Base-by-base conservation (phyloP, 1,139 yeast species). In the Yamadazyma atmosphaerica region DNA sequence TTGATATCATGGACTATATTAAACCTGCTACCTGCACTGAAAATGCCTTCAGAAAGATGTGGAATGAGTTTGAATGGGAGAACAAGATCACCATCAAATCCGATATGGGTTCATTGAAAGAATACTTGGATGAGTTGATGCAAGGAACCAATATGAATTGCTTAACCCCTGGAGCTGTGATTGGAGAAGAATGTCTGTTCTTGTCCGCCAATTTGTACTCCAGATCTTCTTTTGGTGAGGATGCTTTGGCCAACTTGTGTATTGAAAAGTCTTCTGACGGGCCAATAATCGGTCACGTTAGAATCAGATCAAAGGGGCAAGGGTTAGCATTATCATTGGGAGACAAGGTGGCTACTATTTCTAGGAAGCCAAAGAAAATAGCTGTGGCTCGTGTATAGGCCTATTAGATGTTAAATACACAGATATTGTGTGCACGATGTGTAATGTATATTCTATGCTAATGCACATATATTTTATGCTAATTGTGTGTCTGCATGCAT, bases 51-150 rank as follows among this genome's bases (percentile, higher is more conserved):
- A 86, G 98, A 56, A 80, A 83, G 54, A 90, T 90, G 98, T 94
- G 99, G 99, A 87, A 89, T 61, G 98, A 90, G 62, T 94, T 94
- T 60, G 99, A 94, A 68, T 94, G 99, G 99, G 99, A 94, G 65
- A 94, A 94, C 69, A 94, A 94, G 71, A 92, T 94, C 56, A 86
- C 92, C 46, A 86, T 94, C 58, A 83, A 86, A 53, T 82, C 95
- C 2, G 74, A 72, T 40, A 74, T 83, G 54, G 65, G 77, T 32
- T 68, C 90, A 1, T 75, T 94, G 57, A 84, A 83, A 57, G 87
- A 80, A 36, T 94, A 88, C 65, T 73, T 94, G 61, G 85, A 83
- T 42, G 83, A 79, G 54, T 70, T 94, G 55, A 72, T 88, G 68
- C 72, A 74, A 45, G 92, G 89, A 36, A 92, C 98, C 9, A 90